These are phyloP conservation scores for Lipomyces spencermartinsiae DNA, from an alignment of 805 yeast species.

Conservation along the genomic window DNA sequence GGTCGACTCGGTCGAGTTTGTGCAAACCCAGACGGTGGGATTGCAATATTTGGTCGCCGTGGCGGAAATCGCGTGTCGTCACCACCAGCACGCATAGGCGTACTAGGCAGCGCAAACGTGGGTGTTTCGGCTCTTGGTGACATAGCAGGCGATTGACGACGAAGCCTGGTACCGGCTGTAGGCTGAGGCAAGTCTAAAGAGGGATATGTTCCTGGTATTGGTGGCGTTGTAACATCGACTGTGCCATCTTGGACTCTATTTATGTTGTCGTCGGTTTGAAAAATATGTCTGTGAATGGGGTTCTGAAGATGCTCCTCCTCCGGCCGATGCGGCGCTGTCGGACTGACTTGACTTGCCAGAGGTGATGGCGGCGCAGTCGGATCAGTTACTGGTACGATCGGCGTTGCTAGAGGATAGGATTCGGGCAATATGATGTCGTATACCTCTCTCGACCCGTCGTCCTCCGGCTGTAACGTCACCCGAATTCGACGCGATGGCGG, in stretches of 20 bases:
- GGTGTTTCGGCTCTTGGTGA: background rate
- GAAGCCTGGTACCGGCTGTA: background rate
- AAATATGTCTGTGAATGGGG: slow-evolving; percentile 2
- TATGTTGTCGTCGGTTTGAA: background rate
- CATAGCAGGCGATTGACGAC: background rate
- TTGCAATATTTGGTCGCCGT: background rate
- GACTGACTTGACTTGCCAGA: background rate
- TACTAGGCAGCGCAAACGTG: background rate
- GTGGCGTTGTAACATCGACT: background rate
- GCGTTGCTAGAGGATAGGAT: background rate
- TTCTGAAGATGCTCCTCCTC: background rate
- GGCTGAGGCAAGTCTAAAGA: background rate
- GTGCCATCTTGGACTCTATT: background rate
- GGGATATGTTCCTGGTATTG: background rate
- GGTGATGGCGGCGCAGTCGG: background rate
- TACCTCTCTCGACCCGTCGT: background rate
- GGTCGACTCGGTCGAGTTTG: background rate
- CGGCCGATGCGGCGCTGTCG: background rate
- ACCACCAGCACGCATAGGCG: background rate
- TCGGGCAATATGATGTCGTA: background rate
- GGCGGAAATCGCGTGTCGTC: background rate
- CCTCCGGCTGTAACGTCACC: background rate
- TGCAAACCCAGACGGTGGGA: background rate
- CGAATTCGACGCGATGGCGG: background rate
- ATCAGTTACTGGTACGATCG: background rate